Conservation (phyloP, 768 basidiomycete species). For the Cystobasidium tubakii region DNA sequence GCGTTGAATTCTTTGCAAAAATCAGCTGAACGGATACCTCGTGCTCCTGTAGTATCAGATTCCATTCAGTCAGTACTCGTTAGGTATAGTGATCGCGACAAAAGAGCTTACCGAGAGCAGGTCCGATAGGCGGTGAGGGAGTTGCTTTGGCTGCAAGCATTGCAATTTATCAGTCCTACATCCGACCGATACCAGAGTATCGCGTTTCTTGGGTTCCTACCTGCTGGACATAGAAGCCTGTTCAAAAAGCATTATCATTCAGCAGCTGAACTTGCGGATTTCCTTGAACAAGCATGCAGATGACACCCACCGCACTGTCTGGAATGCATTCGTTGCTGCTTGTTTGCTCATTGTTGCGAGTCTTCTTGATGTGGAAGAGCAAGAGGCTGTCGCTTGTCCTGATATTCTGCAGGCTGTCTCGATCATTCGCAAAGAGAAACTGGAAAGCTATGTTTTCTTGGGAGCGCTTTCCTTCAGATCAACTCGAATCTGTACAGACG, state of each 20-base stretch:
- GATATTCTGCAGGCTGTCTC: not conserved
- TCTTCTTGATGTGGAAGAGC: not conserved
- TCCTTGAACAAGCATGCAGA: too few species aligned
- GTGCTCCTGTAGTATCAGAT: conserved; percentile 61
- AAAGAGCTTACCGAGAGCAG: conserved; percentile 18
- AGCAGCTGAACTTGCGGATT: too few species aligned
- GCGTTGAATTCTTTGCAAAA: conserved; percentile 99
- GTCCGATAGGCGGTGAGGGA: conserved; percentile 22
- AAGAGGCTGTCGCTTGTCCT: not conserved
- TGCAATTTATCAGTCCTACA: not conserved
- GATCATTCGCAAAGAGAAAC: not conserved
- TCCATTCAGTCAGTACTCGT: not conserved
- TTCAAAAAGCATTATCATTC: not conserved
- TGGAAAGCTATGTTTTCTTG: not conserved
- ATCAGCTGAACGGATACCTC: conserved; percentile 98
- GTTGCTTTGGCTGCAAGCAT: conserved; percentile 17
- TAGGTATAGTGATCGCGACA: not conserved
- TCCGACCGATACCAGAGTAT: not conserved
- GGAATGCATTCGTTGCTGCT: not conserved
- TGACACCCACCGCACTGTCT: conserved; percentile 1
- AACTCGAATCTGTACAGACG: too few species aligned
- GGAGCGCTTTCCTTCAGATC: too few species aligned
- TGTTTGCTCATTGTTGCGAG: conserved; percentile 2
- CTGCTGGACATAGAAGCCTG: conserved; percentile 13
- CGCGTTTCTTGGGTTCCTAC: not conserved